Conservation (phyloP, 208 protist genomes). For the Endotrypanum monterogeii region DNA sequence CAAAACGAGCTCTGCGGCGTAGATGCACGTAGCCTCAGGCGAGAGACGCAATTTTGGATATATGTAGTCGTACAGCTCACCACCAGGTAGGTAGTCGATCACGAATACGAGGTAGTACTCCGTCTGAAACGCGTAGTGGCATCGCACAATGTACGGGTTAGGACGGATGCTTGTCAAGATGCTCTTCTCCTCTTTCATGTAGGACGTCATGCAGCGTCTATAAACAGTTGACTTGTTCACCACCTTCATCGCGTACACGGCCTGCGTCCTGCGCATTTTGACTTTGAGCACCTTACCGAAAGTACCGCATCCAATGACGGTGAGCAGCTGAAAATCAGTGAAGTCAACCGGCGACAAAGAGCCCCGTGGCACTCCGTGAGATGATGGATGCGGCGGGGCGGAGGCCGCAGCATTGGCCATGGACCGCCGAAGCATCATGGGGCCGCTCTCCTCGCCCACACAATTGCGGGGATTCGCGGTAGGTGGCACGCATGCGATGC, state of each 20-base stretch:
- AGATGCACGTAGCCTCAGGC: slow-evolving; percentile 68
- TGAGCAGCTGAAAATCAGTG: slow-evolving; percentile 89
- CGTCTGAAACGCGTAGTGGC: slow-evolving; percentile 90
- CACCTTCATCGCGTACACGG: slow-evolving; percentile 93
- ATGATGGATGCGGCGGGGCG: not conserved
- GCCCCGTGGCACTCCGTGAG: not conserved
- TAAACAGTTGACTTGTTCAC: slow-evolving; percentile 85
- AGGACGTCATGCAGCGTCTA: slow-evolving; percentile 82
- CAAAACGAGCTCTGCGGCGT: slow-evolving; percentile 90
- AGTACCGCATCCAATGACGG: slow-evolving; percentile 90
- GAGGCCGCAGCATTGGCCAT: slow-evolving; percentile 5
- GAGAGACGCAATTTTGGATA: slow-evolving; percentile 64
- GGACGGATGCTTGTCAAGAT: slow-evolving; percentile 77
- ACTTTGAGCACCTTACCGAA: slow-evolving; percentile 97
- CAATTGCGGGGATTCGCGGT: slow-evolving; percentile 1
- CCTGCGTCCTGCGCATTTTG: slow-evolving; percentile 39
- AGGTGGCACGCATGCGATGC: not conserved
- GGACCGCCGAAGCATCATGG: slow-evolving; percentile 22
- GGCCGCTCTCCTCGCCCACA: slow-evolving; percentile 21
- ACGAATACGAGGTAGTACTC: slow-evolving; percentile 89
- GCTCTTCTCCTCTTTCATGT: slow-evolving; percentile 84
- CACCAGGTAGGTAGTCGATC: slow-evolving; percentile 94
- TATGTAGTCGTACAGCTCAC: slow-evolving; percentile 94
- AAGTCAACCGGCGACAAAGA: slow-evolving; percentile 40
- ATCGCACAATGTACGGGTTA: slow-evolving; percentile 89